Conservation (phyloP, 495 filamentous ascomycete species). For the Cercophora samala region DNA sequence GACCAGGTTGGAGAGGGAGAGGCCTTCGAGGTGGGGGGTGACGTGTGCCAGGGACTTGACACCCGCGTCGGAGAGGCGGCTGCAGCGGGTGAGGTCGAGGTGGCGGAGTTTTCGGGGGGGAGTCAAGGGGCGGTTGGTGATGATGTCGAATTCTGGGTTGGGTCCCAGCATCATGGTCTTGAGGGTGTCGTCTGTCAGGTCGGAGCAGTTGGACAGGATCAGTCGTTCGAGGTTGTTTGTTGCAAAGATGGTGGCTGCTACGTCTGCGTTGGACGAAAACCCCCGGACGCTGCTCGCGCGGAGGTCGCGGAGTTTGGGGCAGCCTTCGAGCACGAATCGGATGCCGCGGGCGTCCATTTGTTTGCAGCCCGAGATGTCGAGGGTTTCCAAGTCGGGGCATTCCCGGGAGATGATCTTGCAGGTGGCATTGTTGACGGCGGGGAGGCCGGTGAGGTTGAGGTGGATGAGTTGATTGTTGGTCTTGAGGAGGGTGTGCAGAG, state of each 20-base stretch:
- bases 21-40: constrained; percentile 74
- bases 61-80: constrained; percentile 65
- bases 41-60: constrained; percentile 65
- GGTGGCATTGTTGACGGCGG: constrained; percentile 74
- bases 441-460: constrained; percentile 79
- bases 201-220: constrained; percentile 70
- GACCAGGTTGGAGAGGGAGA: constrained; percentile 72
- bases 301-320: constrained; percentile 70
- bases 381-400: constrained; percentile 72
- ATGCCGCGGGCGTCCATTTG: constrained; percentile 82
- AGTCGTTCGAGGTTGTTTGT: constrained; percentile 79
- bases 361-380: constrained; percentile 91
- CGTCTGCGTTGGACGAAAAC: constrained; percentile 61
- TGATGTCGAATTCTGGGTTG: constrained; percentile 69
- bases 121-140: constrained; percentile 72
- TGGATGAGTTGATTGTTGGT: constrained; percentile 73
- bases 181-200: constrained; percentile 70
- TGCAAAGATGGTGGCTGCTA: constrained; percentile 69
- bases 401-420: constrained; percentile 83
- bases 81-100: constrained; percentile 78
- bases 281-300: constrained; percentile 78
- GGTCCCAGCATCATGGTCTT: constrained; percentile 68
- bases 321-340: constrained; percentile 65
- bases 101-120: constrained; percentile 77
- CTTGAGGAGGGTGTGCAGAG: constrained; percentile 75